A percentile compares a stretch with the other conserved stretches of the same genome.
These are phyloP conservation scores for Rhodotorula sphaerocarpa DNA, from an alignment of 768 basidiomycete genomes.

Conservation along the genomic window DNA sequence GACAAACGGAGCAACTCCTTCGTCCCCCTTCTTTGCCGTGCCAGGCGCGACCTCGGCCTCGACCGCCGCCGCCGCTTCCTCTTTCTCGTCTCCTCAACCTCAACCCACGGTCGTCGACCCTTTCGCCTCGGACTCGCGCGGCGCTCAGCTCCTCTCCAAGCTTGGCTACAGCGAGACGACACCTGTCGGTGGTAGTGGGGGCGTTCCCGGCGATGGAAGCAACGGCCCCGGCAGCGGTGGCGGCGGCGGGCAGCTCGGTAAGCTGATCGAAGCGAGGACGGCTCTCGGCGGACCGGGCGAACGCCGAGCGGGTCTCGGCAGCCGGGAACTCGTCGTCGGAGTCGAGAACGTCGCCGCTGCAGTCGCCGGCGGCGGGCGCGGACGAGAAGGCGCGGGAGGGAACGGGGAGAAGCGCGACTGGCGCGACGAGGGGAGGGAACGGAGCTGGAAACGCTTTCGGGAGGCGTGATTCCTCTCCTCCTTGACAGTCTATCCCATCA, in stretches of 20 bases:
- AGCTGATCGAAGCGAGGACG: constrained; percentile 23
- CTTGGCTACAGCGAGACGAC: too few relatives aligned
- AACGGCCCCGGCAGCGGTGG: too few relatives aligned
- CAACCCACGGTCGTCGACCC: background rate
- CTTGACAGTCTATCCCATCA: too few relatives aligned
- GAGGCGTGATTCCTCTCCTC: constrained; percentile 8
- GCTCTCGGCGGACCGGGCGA: constrained; percentile 2
- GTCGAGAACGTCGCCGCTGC: constrained; percentile 11
- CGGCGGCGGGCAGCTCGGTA: constrained; percentile 3
- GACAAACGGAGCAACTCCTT: background rate
- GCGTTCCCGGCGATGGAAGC: too few relatives aligned
- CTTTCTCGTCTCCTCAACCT: background rate
- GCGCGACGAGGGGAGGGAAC: constrained; percentile 26
- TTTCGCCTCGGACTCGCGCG: constrained; percentile 15
- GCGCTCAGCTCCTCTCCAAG: constrained; percentile 27
- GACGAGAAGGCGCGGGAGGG: background rate
- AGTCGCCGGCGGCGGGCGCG: background rate
- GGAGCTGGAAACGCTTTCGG: constrained; percentile 23
- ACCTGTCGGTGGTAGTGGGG: background rate
- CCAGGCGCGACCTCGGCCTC: constrained; percentile 1
- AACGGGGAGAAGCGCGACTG: constrained; percentile 24
- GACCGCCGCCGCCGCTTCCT: background rate
- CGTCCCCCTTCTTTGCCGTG: constrained; percentile 23
- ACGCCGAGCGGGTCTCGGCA: constrained; percentile 18
- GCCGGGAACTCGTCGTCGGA: constrained; percentile 12